Percentiles rank a stretch among this genome's conserved stretches.
phyloP scores from a whole-genome alignment of 1,284 basidiomycete genomes.

The Earliella scabrosa region DNA sequence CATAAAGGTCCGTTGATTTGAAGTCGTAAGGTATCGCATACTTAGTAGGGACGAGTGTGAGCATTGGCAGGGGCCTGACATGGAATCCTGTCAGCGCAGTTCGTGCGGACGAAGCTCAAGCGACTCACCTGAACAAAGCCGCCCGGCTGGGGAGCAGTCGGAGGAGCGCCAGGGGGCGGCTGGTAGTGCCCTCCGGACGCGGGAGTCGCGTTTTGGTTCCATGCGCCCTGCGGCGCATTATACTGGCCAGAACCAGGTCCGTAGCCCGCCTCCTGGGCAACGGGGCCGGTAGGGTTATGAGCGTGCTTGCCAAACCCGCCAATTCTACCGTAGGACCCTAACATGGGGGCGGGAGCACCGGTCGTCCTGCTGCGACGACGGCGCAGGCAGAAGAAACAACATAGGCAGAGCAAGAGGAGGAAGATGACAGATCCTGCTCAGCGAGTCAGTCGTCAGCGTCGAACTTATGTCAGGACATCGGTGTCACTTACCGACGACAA shows the following conservation, averaged over 20 bases:
- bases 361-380: conserved; percentile 6
- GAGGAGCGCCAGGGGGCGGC: conserved; percentile 9
- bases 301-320: background rate
- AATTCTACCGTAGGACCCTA: background rate
- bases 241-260: background rate
- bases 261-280: conserved; percentile 16
- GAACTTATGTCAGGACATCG: background rate
- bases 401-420: conserved; percentile 12
- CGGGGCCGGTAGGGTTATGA: background rate
- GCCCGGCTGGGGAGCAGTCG: conserved; percentile 11
- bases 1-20: too few relatives aligned
- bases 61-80: too few relatives aligned
- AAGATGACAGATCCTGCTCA: conserved; percentile 7
- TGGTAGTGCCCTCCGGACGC: conserved; percentile 6
- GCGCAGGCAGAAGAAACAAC: conserved; percentile 9
- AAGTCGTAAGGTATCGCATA: too few relatives aligned
- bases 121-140: conserved; percentile 16
- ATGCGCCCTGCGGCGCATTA: background rate
- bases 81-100: too few relatives aligned
- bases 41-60: too few relatives aligned
- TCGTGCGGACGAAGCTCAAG: too few relatives aligned
- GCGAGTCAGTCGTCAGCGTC: background rate
- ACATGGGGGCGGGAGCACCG: background rate
- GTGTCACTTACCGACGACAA: conserved; percentile 20
- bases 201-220: conserved; percentile 13